phyloP scores from a whole-genome alignment of 768 basidiomycete species.

The Vararia minispora region DNA sequence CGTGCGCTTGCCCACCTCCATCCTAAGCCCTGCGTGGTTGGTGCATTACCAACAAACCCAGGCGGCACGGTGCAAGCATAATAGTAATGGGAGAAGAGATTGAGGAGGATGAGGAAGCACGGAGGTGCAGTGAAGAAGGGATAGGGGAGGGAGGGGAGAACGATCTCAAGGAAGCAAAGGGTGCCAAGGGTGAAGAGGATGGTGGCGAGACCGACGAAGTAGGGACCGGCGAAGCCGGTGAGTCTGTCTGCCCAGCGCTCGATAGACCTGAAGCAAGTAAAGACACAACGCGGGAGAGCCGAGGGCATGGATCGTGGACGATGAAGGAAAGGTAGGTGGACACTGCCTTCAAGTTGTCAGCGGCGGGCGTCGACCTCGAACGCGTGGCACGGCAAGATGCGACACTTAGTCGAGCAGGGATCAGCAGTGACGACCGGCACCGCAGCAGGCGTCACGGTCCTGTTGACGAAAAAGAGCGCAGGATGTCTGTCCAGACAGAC shows the following conservation, averaged over 20 bases:
- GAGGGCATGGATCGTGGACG: conserved; percentile 4
- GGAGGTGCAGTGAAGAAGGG: conserved; percentile 52
- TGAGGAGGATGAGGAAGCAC: conserved; percentile 66
- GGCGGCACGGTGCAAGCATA: conserved; percentile 71
- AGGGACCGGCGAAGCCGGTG: conserved; percentile 86
- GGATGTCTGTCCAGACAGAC: no score
- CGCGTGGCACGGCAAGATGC: not conserved
- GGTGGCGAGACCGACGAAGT: conserved; percentile 77
- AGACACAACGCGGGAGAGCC: conserved; percentile 22
- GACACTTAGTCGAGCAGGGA: not conserved
- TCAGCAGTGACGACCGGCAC: no score
- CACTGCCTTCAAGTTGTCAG: no score
- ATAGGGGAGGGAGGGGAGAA: conserved; percentile 52
- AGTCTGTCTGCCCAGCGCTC: conserved; percentile 69
- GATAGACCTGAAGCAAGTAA: conserved; percentile 51
- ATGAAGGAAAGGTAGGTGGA: no score
- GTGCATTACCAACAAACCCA: conserved; percentile 63
- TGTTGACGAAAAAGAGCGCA: no score
- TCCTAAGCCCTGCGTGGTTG: conserved; percentile 26
- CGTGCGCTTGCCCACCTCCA: conserved; percentile 56
- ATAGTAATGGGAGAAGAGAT: conserved; percentile 78
- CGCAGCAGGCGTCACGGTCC: no score
- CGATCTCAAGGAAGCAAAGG: conserved; percentile 75
- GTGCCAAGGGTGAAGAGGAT: conserved; percentile 57
- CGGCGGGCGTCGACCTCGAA: not conserved